Conservation (phyloP, 2,329 filamentous ascomycete genomes). For the Aspergillus aculeatus region DNA sequence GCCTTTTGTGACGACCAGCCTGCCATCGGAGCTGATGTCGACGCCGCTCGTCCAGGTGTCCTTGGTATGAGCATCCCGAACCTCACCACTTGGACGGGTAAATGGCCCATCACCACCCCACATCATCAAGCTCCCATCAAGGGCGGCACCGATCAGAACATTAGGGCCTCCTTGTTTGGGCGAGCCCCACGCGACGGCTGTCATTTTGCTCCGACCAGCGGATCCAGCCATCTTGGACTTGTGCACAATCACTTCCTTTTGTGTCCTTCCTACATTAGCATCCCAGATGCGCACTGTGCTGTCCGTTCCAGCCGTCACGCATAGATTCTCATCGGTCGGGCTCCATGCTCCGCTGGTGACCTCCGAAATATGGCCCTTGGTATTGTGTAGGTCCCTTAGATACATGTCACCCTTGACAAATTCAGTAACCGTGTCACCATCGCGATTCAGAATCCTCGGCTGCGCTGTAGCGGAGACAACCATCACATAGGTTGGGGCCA, state of each 20-base stretch:
- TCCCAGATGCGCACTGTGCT: constrained; percentile 98
- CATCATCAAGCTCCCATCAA: constrained; percentile 89
- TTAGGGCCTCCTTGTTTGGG: constrained; percentile 74
- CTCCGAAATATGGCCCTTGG: constrained; percentile 93
- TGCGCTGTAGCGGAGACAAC: constrained; percentile 88
- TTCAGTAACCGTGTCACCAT: constrained; percentile 80
- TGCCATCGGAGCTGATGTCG: constrained; percentile 85
- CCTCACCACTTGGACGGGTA: constrained; percentile 75
- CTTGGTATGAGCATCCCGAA: constrained; percentile 75
- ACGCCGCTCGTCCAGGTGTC: constrained; percentile 91
- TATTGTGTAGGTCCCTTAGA: constrained; percentile 93
- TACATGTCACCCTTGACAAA: constrained; percentile 99
- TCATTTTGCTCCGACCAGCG: constrained; percentile 91
- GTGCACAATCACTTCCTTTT: constrained; percentile 93
- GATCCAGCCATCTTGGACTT: constrained; percentile 87
- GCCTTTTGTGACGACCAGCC: constrained; percentile 85
- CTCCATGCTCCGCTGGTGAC: constrained; percentile 89
- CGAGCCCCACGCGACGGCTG: constrained; percentile 81
- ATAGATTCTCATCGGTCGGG: constrained; percentile 78
- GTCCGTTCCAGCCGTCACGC: constrained; percentile 88
- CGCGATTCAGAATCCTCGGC: constrained; percentile 82
- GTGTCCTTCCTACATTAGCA: constrained; percentile 81
- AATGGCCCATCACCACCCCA: constrained; percentile 89
- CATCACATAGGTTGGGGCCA: constrained; percentile 75
- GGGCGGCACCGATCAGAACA: constrained; percentile 74